These are phyloP conservation scores for Termitomyces titanicus DNA, from an alignment of 768 basidiomycete species.

Conservation along the genomic window DNA sequence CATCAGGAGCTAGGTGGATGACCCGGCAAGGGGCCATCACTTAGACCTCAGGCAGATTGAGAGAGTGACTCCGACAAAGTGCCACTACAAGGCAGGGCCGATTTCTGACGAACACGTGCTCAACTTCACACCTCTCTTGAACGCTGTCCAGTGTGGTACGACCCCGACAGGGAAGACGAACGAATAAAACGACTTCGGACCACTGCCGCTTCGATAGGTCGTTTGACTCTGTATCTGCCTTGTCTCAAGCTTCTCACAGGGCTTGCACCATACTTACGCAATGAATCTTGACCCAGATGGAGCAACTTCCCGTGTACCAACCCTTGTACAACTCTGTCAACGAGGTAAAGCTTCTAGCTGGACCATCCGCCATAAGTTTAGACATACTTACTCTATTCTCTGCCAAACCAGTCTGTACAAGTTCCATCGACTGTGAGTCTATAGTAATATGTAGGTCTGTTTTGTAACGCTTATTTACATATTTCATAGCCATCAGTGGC, in stretches of 20 bases:
- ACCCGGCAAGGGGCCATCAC: too few species aligned
- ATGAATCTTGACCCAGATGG: conserved; percentile 35
- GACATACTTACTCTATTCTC: conserved; percentile 1
- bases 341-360: conserved; percentile 41
- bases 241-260: background rate
- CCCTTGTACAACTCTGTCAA: conserved; percentile 69
- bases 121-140: background rate
- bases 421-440: conserved; percentile 58
- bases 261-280: background rate
- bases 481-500: conserved; percentile 54
- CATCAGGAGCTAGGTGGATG: too few species aligned
- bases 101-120: background rate
- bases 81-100: too few species aligned
- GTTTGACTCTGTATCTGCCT: background rate
- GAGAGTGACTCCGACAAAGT: too few species aligned
- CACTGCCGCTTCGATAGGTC: background rate
- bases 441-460: background rate
- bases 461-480: background rate
- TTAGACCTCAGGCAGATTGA: too few species aligned
- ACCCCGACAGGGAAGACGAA: conserved; percentile 16
- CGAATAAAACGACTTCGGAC: conserved; percentile 28
- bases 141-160: too few species aligned
- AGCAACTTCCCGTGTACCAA: conserved; percentile 44
- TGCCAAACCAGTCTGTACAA: conserved; percentile 44
- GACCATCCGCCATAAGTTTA: conserved; percentile 4